These are phyloP conservation scores for Pythium graminicola DNA, from an alignment of 352 stramenopile genomes.

Conservation along the genomic window DNA sequence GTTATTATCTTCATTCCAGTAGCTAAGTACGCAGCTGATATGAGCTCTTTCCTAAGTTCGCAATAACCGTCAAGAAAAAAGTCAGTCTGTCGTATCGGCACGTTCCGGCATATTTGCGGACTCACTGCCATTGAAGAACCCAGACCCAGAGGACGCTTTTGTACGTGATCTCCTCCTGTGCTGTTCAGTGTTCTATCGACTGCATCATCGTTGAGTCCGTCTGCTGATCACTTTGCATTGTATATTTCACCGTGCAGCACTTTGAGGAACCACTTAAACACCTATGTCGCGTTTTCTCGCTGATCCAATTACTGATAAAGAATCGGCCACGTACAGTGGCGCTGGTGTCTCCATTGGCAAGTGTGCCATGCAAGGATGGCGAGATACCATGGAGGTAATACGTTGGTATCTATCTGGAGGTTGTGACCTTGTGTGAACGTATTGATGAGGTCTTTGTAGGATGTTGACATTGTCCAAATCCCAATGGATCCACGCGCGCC, in stretches of 20 bases:
- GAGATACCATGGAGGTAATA: constrained; percentile 75
- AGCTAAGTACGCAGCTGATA: constrained; percentile 17
- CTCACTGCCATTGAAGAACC: constrained; percentile 5
- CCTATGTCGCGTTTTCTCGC: constrained; percentile 86
- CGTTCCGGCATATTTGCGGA: no score
- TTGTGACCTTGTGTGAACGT: no score
- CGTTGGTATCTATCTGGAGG: no score
- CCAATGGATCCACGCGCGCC: constrained; percentile 50
- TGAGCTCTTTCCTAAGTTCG: constrained; percentile 11
- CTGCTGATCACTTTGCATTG: not conserved
- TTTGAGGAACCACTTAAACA: no score
- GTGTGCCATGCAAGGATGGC: constrained; percentile 79
- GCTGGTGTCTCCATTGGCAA: constrained; percentile 57
- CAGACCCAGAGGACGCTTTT: constrained; percentile 6
- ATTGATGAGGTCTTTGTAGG: no score
- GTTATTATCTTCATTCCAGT: not conserved
- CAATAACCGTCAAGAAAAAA: constrained; percentile 9
- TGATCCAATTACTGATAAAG: constrained; percentile 74
- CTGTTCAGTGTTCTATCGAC: not conserved
- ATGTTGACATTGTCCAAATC: constrained; percentile 67
- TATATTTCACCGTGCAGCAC: not conserved
- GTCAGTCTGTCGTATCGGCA: constrained; percentile 6
- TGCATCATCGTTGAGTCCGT: not conserved
- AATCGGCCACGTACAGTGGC: constrained; percentile 36
- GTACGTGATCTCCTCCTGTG: constrained; percentile 2